Evolutionary conservation across 495 filamentous ascomycete genomes (phyloP), one percentile per base, ranked within the genome.

Genomic region (Venustampulla echinocandica): DNA sequence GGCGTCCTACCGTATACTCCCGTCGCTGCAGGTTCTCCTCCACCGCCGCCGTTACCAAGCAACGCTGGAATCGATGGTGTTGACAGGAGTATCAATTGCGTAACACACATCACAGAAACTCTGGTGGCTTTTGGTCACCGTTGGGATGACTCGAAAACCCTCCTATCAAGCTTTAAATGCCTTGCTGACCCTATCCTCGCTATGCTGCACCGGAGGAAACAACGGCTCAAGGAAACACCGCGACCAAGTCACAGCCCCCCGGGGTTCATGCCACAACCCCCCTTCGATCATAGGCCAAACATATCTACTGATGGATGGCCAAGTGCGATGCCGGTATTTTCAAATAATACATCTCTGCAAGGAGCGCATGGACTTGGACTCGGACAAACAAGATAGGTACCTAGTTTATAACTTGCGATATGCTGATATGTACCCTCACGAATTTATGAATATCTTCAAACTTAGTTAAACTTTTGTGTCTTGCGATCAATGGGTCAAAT

Each of bases 81-180:
- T 1, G 63, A 71, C 21, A 61, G 73, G 15, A 73, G 69, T 19
- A 36, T 75, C 1, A 58, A 57, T 3, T 68, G 69, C 9, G 44
- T 77, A 5, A 66, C 69, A 18, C 62, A 61, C 11, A 67, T 72
- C 10, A 55, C 53, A 18, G 60, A 65, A 5, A 70, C 69, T 4
- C 55, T 77, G 11, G 60, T 63, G 17, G 64, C 61, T 36, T 75
- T 70, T 50, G 71, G 74, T 21, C 64, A 69, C 35, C 61, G 71
- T 4, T 77, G 73, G 73, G 64, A 71, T 11, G 61, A 70, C 43
- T 66, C 67, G 5, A 50, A 65, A 21, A 53, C 65, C 9, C 58
- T 76, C 0, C 60, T 59, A 39, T 53, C 57, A 30, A 68, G 53
- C 20, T 77, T 75, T 42, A 69, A 75, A 30, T 13, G 37, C 15